Conservation (phyloP, 2,329 filamentous ascomycete genomes). For the Calonectria pauciramosa region DNA sequence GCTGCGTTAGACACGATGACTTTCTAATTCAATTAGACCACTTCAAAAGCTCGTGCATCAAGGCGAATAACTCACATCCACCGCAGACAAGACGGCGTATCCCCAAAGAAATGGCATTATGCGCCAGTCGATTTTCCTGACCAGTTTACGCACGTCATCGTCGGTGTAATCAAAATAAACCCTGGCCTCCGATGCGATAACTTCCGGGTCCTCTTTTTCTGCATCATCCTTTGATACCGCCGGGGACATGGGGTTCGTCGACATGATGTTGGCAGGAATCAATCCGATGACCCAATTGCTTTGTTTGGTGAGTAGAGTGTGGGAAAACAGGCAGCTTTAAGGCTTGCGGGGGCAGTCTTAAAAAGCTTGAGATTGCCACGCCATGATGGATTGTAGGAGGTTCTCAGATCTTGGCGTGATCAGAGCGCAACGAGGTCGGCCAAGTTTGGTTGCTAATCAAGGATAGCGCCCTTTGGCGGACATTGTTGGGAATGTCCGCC, state of each 20-base stretch:
- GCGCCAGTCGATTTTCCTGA: slow-evolving; percentile 28
- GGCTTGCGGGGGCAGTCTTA: background rate
- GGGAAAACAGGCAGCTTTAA: background rate
- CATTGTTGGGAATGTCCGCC: background rate
- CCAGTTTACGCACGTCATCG: slow-evolving; percentile 15
- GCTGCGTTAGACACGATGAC: slow-evolving; percentile 31
- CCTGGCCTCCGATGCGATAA: background rate
- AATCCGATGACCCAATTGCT: background rate
- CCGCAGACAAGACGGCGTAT: slow-evolving; percentile 13
- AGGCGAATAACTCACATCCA: slow-evolving; percentile 7
- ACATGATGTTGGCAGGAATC: background rate
- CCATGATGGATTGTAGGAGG: background rate
- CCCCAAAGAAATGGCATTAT: slow-evolving; percentile 25
- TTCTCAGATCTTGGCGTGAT: background rate
- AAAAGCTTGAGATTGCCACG: background rate
- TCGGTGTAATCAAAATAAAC: background rate
- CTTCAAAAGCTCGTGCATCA: background rate
- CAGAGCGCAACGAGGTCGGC: background rate
- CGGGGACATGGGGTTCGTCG: background rate
- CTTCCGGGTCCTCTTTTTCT: background rate
- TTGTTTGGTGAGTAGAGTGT: background rate
- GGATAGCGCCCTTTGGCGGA: background rate
- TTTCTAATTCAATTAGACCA: slow-evolving; percentile 13
- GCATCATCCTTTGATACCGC: background rate
- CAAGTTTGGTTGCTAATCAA: background rate